phyloP scores from a whole-genome alignment of 768 basidiomycete genomes.

The Galerina marginata region DNA sequence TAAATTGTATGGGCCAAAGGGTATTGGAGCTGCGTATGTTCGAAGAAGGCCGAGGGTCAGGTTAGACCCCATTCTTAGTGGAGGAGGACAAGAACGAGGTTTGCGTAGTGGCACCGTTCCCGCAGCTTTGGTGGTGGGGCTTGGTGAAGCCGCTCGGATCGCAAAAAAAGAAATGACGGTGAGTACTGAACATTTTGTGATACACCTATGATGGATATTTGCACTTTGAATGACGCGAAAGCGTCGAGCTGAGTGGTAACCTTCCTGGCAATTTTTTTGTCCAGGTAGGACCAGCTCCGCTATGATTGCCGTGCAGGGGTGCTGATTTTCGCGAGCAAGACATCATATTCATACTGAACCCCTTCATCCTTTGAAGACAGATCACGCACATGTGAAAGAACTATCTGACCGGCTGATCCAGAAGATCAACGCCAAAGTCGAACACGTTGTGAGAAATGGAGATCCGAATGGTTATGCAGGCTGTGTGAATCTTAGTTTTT shows the following conservation, averaged over 20 bases:
- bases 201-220: conserved; percentile 47
- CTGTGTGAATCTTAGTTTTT: conserved; percentile 94
- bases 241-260: conserved; percentile 51
- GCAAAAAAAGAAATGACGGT: conserved; percentile 93
- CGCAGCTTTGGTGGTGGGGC: conserved; percentile 84
- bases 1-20: conserved; percentile 98
- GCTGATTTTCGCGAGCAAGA: conserved; percentile 56
- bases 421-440: conserved; percentile 82
- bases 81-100: conserved; percentile 97
- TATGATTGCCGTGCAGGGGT: conserved; percentile 90
- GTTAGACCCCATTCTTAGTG: conserved; percentile 92
- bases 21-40: conserved; percentile 93
- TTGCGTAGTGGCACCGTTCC: conserved; percentile 94
- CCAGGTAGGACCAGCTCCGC: conserved; percentile 49
- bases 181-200: conserved; percentile 45
- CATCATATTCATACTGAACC: not conserved
- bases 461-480: conserved; percentile 92
- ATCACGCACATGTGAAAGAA: conserved; percentile 73
- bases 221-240: conserved; percentile 39
- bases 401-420: conserved; percentile 83
- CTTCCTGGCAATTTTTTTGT: conserved; percentile 13
- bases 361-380: conserved; percentile 56
- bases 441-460: conserved; percentile 93
- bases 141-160: conserved; percentile 94
- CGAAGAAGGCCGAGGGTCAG: conserved; percentile 90